Base-by-base conservation (phyloP, 2,329 filamentous ascomycete species). In the Raffaelea arxii region DNA sequence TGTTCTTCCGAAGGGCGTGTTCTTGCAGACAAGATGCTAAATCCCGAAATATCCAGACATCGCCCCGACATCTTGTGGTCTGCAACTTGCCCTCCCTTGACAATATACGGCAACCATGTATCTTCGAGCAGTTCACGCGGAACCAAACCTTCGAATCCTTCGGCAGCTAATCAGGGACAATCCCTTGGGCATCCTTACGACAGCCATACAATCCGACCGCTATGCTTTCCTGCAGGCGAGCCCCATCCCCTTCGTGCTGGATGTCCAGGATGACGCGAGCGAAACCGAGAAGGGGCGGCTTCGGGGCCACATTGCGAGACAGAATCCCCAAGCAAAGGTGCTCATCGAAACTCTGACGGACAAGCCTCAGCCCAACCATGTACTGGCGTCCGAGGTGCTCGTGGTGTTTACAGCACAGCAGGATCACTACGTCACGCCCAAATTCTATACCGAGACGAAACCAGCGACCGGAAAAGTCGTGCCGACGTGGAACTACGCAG, bases 401-500 rank as follows among this genome's bases (percentile, higher is more conserved):
- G 65, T 85, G 3, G 64, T 84, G 16, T 85, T 86, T 67, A 83
- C 69, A 40, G 68, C 67, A 0, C 65, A 71, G 0, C 58, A 67
- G 1, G 72, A 84, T 32, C 77, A 81, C 61, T 85, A 85, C 53
- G 72, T 85, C 5, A 83, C 81, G 0, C 78, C 81, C 1, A 80
- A 82, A 49, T 84, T 84, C 61, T 85, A 84, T 63, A 68, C 64
- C 11, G 70, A 78, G 52, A 84, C 81, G 1, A 85, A 84, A 57
- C 80, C 79, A 0, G 58, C 55, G 0, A 79, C 73, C 0, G 80
- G 72, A 11, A 85, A 85, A 53, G 80, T 84, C 0, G 81, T 82
- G 5, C 80, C 80, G 1, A 86, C 81, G 0, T 85, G 81, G 82
- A 80, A 86, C 59, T 86, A 85, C 54, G 67, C 77, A 0, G 78